These are phyloP conservation scores for Fraxinus xanthoxyloides DNA, from an alignment of 305 asterid genomes.

Conservation along the genomic window DNA sequence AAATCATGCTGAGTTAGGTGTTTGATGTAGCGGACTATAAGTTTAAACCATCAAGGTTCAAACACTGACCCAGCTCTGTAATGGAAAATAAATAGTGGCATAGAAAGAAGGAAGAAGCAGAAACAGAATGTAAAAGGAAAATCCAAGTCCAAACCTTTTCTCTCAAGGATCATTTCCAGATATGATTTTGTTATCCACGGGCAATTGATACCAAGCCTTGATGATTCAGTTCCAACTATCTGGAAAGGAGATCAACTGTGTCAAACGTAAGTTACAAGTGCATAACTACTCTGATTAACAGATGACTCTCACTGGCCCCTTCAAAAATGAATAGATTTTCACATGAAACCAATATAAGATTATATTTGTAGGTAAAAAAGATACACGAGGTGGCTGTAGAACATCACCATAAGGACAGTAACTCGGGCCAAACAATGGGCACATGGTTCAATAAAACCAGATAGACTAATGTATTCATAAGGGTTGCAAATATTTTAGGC, in stretches of 20 bases:
- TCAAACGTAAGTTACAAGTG: conserved; percentile 33
- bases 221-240: conserved; percentile 89
- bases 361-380: neutral
- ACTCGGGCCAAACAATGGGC: neutral
- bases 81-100: conserved; percentile 9
- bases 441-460: neutral
- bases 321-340: neutral
- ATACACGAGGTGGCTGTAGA: neutral
- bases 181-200: conserved; percentile 97
- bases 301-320: conserved; percentile 13
- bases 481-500: neutral
- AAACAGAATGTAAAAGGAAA: conserved; percentile 9
- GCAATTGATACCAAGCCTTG: conserved; percentile 82
- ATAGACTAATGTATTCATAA: neutral
- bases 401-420: neutral
- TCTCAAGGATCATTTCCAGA: conserved; percentile 95
- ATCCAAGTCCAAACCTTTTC: conserved; percentile 59
- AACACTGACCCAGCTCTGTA: neutral
- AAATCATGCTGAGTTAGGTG: neutral
- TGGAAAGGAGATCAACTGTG: conserved; percentile 35
- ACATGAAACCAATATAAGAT: neutral
- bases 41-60: conserved; percentile 15
- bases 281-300: conserved; percentile 18
- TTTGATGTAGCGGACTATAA: conserved; percentile 19
- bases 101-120: conserved; percentile 4